These are phyloP conservation scores for Suillus spraguei DNA, from an alignment of 768 basidiomycete species.

Conservation along the genomic window DNA sequence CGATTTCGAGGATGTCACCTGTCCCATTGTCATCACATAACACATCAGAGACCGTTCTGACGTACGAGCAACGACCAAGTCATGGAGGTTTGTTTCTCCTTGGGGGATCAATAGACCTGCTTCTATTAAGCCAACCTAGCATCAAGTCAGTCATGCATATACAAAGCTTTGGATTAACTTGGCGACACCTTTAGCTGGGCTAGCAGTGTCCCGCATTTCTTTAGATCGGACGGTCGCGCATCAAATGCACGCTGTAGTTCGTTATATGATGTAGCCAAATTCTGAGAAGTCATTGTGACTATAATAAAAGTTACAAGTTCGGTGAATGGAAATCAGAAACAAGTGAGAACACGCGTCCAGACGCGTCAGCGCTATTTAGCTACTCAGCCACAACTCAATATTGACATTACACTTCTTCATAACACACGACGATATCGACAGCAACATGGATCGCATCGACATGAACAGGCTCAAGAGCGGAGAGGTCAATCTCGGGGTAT, in stretches of 20 bases:
- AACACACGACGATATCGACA: conserved; percentile 13
- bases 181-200: conserved; percentile 71
- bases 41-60: conserved; percentile 16
- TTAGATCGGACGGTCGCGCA: conserved; percentile 65
- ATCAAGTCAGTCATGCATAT: neutral
- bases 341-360: conserved; percentile 38
- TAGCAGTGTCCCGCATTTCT: conserved; percentile 63
- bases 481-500: conserved; percentile 95
- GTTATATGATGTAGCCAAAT: conserved; percentile 63
- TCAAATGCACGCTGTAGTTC: conserved; percentile 70
- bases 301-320: neutral
- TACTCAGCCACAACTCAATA: conserved; percentile 25
- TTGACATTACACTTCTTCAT: conserved; percentile 18
- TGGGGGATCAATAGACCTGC: conserved; percentile 78
- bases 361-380: conserved; percentile 51
- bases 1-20: conserved; percentile 97
- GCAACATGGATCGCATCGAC: conserved; percentile 69
- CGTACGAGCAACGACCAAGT: conserved; percentile 77
- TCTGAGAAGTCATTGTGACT: conserved; percentile 48
- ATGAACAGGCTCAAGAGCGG: conserved; percentile 88
- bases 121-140: conserved; percentile 76
- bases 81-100: conserved; percentile 59
- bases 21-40: conserved; percentile 13
- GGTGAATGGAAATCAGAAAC: conserved; percentile 1
- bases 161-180: neutral